Evolutionary conservation across 345 rosid species (phyloP).

Genomic region (Pseudoturritis turrita): DNA sequence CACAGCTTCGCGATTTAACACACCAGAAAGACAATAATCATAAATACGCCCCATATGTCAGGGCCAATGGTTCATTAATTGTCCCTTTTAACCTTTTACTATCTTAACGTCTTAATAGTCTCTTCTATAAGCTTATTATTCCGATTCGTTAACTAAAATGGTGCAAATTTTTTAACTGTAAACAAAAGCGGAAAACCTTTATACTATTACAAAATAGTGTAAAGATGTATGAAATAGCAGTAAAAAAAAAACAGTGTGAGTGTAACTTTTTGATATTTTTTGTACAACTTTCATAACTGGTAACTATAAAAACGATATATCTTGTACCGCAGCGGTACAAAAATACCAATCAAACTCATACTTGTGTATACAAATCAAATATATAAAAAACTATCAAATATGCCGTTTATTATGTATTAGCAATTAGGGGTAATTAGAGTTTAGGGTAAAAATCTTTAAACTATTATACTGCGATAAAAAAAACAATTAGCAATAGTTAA

Average conservation of each 20-base stretch:
- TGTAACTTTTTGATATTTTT: no score
- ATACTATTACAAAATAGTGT: no score
- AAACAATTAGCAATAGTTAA: no score
- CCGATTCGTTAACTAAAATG: no score
- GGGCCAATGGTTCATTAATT: neutral
- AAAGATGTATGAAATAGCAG: no score
- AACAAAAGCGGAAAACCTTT: no score
- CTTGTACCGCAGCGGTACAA: no score
- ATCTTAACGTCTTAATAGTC: neutral
- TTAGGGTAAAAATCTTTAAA: neutral
- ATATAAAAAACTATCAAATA: neutral
- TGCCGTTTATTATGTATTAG: neutral
- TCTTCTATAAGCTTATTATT: neutral
- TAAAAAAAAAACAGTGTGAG: no score
- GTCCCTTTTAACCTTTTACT: conserved; percentile 12
- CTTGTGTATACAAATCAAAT: neutral
- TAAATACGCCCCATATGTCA: conserved; percentile 13
- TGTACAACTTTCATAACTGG: no score
- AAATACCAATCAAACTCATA: no score
- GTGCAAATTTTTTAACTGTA: no score
- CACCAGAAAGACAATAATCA: neutral
- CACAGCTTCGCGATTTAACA: conserved; percentile 12
- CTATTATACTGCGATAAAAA: neutral
- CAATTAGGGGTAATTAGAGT: neutral
- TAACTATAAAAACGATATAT: no score